A percentile compares a stretch with the other conserved stretches of the same genome.
Evolutionary conservation across 345 rosid genomes (phyloP).

Genomic region (Pseudoturritis turrita): DNA sequence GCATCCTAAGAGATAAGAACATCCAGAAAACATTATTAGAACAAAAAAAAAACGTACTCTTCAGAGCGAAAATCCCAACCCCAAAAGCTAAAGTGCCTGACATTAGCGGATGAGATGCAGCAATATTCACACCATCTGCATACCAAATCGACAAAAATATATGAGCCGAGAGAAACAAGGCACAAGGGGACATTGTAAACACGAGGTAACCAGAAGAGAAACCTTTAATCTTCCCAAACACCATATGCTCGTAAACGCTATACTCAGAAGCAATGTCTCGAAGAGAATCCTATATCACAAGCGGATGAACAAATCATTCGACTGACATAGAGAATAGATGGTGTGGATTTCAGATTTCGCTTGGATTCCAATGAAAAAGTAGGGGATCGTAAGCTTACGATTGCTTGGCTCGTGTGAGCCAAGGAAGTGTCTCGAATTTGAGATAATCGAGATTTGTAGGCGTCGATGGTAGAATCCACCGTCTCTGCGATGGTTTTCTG

Average conservation of each 20-base stretch:
- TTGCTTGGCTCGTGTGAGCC: slow-evolving; percentile 52
- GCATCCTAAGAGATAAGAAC: background rate
- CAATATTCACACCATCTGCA: slow-evolving; percentile 64
- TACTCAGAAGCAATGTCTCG: slow-evolving; percentile 53
- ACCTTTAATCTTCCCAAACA: slow-evolving; percentile 72
- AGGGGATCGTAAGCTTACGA: slow-evolving; percentile 37
- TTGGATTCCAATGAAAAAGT: background rate
- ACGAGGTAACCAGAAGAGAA: background rate
- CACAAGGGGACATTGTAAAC: background rate
- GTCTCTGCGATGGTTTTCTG: slow-evolving; percentile 45
- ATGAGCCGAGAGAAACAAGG: background rate
- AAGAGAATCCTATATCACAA: slow-evolving; percentile 47
- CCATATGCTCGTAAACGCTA: slow-evolving; percentile 47
- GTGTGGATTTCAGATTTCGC: slow-evolving; percentile 8
- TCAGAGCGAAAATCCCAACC: slow-evolving; percentile 50
- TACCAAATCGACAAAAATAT: background rate
- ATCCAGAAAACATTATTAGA: background rate
- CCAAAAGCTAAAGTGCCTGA: slow-evolving; percentile 52
- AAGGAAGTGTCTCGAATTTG: slow-evolving; percentile 59
- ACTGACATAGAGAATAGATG: background rate
- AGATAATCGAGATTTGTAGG: slow-evolving; percentile 50
- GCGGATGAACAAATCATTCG: background rate
- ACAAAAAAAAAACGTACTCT: slow-evolving; percentile 38
- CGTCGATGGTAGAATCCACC: slow-evolving; percentile 43
- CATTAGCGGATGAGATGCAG: slow-evolving; percentile 60